These are phyloP conservation scores for Globisporangium canariense DNA, from an alignment of 352 stramenopile species.

Conservation along the genomic window DNA sequence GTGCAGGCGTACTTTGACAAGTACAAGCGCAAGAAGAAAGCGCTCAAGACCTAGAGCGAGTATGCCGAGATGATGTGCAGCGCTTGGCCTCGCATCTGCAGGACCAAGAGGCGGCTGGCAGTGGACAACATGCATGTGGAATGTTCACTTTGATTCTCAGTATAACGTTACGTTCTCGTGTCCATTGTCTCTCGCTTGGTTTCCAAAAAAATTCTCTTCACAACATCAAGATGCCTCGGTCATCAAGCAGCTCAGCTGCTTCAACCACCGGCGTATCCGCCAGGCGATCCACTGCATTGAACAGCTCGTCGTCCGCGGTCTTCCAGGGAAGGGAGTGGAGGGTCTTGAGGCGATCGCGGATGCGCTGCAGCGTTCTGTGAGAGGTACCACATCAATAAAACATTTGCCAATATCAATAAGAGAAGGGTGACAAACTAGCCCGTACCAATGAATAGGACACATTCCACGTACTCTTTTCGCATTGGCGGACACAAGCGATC, in stretches of 20 bases:
- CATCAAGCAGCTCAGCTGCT: slow-evolving; percentile 3
- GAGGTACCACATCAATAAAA: neutral
- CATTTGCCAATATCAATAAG: neutral
- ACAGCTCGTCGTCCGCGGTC: slow-evolving; percentile 46
- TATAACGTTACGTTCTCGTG: neutral
- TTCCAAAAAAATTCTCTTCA: neutral
- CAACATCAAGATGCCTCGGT: slow-evolving; percentile 16
- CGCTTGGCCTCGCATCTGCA: neutral
- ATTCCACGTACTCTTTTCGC: slow-evolving; percentile 30
- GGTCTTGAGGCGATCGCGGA: slow-evolving; percentile 55
- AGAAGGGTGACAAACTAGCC: neutral
- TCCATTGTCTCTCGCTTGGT: neutral
- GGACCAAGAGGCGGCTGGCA: neutral
- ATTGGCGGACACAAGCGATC: slow-evolving; percentile 29
- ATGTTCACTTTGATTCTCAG: neutral
- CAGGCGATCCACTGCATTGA: slow-evolving; percentile 26
- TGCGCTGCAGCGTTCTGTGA: slow-evolving; percentile 51
- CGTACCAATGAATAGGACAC: neutral
- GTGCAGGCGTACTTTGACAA: slow-evolving; percentile 96
- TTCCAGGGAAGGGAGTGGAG: slow-evolving; percentile 51
- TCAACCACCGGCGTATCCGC: neutral
- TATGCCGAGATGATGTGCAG: neutral
- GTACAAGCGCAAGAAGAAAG: slow-evolving; percentile 95
- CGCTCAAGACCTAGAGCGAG: slow-evolving; percentile 72
- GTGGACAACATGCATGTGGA: neutral